Evolutionary conservation across 2,329 filamentous ascomycete genomes (phyloP).

Genomic region (Cryphonectria carpinicola): DNA sequence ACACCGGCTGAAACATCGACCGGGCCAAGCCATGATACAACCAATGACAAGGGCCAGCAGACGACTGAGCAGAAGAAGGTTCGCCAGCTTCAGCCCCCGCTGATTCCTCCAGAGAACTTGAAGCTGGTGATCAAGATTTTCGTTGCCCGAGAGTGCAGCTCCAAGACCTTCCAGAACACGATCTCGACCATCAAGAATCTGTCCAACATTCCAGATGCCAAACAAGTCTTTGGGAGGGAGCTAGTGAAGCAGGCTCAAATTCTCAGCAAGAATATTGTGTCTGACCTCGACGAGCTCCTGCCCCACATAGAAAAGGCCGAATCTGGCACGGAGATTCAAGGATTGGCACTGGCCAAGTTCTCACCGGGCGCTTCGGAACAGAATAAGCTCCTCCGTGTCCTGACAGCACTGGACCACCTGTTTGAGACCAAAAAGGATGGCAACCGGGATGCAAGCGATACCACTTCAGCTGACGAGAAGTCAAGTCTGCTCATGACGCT

Average conservation of each 20-base stretch:
- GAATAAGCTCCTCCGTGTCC: conserved; percentile 87
- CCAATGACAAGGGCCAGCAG: conserved; percentile 40
- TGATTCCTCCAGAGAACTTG: conserved; percentile 87
- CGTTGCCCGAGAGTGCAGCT: conserved; percentile 92
- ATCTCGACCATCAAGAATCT: conserved; percentile 98
- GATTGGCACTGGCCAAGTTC: conserved; percentile 91
- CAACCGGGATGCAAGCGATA: conserved; percentile 32
- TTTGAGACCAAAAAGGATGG: conserved; percentile 76
- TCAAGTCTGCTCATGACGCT: conserved; percentile 84
- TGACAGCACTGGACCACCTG: conserved; percentile 93
- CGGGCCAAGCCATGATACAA: not conserved
- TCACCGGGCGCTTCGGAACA: conserved; percentile 95
- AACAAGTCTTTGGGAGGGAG: conserved; percentile 89
- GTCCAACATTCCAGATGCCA: conserved; percentile 87
- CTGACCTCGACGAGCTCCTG: conserved; percentile 82
- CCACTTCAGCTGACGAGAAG: conserved; percentile 56
- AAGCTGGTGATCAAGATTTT: conserved; percentile 96
- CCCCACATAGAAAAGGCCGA: conserved; percentile 85
- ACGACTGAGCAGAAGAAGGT: conserved; percentile 52
- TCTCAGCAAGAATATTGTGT: conserved; percentile 81
- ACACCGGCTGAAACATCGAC: conserved; percentile 36
- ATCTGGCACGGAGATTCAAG: conserved; percentile 92
- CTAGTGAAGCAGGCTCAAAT: conserved; percentile 84
- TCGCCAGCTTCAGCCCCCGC: conserved; percentile 73
- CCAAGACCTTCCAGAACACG: conserved; percentile 97